Percentiles rank a stretch among this genome's conserved stretches.
These are phyloP conservation scores for Coniochaeta prunicola DNA, from an alignment of 2,329 filamentous ascomycete genomes.

Conservation along the genomic window DNA sequence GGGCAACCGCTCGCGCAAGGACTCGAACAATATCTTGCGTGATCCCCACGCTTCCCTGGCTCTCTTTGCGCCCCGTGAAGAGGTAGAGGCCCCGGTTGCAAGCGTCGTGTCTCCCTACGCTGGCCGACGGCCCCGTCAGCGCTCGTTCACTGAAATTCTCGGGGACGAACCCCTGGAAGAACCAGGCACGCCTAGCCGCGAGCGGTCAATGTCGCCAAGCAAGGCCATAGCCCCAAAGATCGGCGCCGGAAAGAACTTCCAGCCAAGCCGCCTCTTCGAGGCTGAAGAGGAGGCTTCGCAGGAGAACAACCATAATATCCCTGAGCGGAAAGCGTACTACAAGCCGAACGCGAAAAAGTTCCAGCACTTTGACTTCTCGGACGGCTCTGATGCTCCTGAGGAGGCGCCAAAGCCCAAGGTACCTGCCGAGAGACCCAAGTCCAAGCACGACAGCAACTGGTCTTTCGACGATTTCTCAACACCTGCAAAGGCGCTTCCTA, in stretches of 20 bases:
- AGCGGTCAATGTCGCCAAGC: slow-evolving; percentile 43
- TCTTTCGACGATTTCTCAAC: slow-evolving; percentile 83
- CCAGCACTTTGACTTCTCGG: slow-evolving; percentile 76
- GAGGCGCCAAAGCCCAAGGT: slow-evolving; percentile 36
- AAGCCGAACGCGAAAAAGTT: slow-evolving; percentile 73
- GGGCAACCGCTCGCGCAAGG: slow-evolving; percentile 38
- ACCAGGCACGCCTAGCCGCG: slow-evolving; percentile 31
- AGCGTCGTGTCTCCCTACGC: slow-evolving; percentile 55
- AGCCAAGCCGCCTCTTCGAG: slow-evolving; percentile 57
- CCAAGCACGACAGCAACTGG: slow-evolving; percentile 71
- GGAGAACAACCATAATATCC: slow-evolving; percentile 10
- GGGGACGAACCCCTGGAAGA: slow-evolving; percentile 39
- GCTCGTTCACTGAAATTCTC: slow-evolving; percentile 68
- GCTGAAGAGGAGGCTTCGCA: slow-evolving; percentile 39
- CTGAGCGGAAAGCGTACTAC: slow-evolving; percentile 32
- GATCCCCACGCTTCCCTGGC: slow-evolving; percentile 66
- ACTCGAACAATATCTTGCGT: slow-evolving; percentile 46
- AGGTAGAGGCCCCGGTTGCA: slow-evolving; percentile 40
- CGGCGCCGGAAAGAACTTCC: slow-evolving; percentile 54
- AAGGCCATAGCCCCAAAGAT: slow-evolving; percentile 41
- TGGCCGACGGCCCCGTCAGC: slow-evolving; percentile 53
- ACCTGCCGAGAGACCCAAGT: slow-evolving; percentile 36
- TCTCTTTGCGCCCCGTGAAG: slow-evolving; percentile 65
- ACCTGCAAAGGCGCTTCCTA: slow-evolving; percentile 62
- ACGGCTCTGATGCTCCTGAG: slow-evolving; percentile 46